phyloP scores from a whole-genome alignment of 1,139 yeast genomes.

The Suhomyces bolitotheri region DNA sequence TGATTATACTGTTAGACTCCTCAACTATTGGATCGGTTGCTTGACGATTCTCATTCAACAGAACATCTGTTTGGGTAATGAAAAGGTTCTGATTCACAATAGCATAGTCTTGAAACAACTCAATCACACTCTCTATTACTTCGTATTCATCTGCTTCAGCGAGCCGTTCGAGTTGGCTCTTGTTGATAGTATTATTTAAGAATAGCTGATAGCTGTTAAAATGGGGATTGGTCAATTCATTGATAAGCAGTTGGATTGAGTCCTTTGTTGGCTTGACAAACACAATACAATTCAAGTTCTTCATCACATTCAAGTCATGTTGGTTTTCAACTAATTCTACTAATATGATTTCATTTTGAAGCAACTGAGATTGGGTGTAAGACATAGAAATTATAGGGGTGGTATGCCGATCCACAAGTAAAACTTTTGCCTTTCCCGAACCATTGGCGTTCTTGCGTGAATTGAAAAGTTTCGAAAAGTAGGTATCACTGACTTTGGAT shows the following conservation, averaged over 20 bases:
- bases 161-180: constrained; percentile 74
- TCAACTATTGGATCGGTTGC: constrained; percentile 33
- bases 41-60: constrained; percentile 29
- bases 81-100: constrained; percentile 72
- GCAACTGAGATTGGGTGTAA: constrained; percentile 81
- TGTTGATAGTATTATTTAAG: constrained; percentile 73
- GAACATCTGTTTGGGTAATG: constrained; percentile 16
- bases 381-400: constrained; percentile 82
- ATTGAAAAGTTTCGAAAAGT: constrained; percentile 40
- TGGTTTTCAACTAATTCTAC: constrained; percentile 69
- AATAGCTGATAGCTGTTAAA: constrained; percentile 74
- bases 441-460: constrained; percentile 18
- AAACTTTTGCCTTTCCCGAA: constrained; percentile 61
- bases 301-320: constrained; percentile 65
- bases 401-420: constrained; percentile 77
- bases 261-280: constrained; percentile 74
- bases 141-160: constrained; percentile 93
- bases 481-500: constrained; percentile 35
- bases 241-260: constrained; percentile 57
- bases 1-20: constrained; percentile 55
- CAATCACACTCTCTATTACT: constrained; percentile 71
- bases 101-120: constrained; percentile 79
- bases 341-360: constrained; percentile 78
- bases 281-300: constrained; percentile 80
- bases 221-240: constrained; percentile 76